These are phyloP conservation scores for Hapsidospora chrysogenum DNA, from an alignment of 495 filamentous ascomycete genomes.

Conservation along the genomic window DNA sequence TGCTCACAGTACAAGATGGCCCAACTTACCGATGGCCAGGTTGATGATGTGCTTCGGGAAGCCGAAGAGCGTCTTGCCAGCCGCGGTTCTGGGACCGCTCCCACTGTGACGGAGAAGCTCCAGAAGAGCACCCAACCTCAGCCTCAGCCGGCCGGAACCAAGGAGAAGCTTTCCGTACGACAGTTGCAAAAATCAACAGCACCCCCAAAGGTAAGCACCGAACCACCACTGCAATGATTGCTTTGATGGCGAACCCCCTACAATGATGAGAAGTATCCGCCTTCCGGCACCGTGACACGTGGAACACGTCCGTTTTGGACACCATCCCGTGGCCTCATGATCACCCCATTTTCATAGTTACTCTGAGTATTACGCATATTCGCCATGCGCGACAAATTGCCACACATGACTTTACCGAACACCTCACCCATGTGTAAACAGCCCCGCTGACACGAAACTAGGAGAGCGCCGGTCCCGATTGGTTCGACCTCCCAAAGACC, in stretches of 20 bases:
- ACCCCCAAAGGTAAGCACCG: not conserved
- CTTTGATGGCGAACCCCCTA: too few species aligned
- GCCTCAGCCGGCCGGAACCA: too few species aligned
- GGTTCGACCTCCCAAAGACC: slow-evolving; percentile 36
- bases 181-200: too few species aligned
- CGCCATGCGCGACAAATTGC: not conserved
- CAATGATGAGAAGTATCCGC: slow-evolving; percentile 41
- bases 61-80: not conserved
- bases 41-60: not conserved
- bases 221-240: too few species aligned
- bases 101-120: too few species aligned
- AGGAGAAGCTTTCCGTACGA: too few species aligned
- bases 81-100: too few species aligned
- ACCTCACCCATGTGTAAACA: not conserved
- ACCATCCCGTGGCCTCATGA: slow-evolving; percentile 43
- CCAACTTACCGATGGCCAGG: not conserved
- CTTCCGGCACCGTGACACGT: slow-evolving; percentile 4
- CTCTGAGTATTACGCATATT: slow-evolving; percentile 50
- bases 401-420: not conserved
- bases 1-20: too few species aligned
- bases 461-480: slow-evolving; percentile 37
- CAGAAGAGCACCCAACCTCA: too few species aligned
- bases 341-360: slow-evolving; percentile 88
- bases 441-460: slow-evolving; percentile 14
- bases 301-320: slow-evolving; percentile 31